Evolutionary conservation across 2,329 filamentous ascomycete genomes (phyloP).

Genomic region (Nigrograna mackinnonii): DNA sequence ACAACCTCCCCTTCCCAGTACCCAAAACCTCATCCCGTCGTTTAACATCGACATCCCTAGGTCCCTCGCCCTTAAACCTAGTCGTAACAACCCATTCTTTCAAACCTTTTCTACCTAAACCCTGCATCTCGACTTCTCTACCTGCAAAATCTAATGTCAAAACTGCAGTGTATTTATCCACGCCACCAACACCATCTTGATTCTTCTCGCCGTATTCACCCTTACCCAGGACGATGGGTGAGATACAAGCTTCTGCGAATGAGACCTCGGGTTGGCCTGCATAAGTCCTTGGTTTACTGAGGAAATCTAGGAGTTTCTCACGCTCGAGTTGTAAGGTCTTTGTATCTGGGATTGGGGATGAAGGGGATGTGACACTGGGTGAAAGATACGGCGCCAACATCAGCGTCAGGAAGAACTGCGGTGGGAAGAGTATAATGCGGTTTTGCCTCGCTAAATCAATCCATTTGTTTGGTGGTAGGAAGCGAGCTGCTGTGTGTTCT

Average conservation of each 20-base stretch:
- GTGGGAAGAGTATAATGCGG: conserved; percentile 84
- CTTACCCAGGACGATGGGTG: conserved; percentile 42
- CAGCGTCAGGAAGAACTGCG: conserved; percentile 76
- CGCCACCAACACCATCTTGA: conserved; percentile 33
- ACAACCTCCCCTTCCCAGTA: conserved; percentile 7
- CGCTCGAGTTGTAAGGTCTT: conserved; percentile 46
- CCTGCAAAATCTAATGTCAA: conserved; percentile 60
- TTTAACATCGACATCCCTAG: conserved; percentile 58
- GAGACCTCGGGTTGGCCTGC: conserved; percentile 34
- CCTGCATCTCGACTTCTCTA: conserved; percentile 56
- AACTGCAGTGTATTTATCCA: conserved; percentile 55
- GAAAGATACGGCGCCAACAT: conserved; percentile 60
- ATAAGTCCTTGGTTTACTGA: conserved; percentile 54
- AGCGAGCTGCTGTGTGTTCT: conserved; percentile 76
- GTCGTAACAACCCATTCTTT: conserved; percentile 60
- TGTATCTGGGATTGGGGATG: conserved; percentile 24
- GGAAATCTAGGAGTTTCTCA: conserved; percentile 46
- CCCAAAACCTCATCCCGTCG: conserved; percentile 50
- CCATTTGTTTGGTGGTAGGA: conserved; percentile 73
- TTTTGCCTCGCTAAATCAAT: conserved; percentile 64
- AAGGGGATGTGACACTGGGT: conserved; percentile 28
- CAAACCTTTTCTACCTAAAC: conserved; percentile 52
- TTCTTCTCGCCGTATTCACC: conserved; percentile 36
- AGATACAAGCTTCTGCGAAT: conserved; percentile 50
- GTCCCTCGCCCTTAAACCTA: conserved; percentile 60